A percentile compares a stretch with the other conserved stretches of the same genome.
phyloP scores from a whole-genome alignment of 1,284 basidiomycete genomes.

The Exobasidium rhododendri region DNA sequence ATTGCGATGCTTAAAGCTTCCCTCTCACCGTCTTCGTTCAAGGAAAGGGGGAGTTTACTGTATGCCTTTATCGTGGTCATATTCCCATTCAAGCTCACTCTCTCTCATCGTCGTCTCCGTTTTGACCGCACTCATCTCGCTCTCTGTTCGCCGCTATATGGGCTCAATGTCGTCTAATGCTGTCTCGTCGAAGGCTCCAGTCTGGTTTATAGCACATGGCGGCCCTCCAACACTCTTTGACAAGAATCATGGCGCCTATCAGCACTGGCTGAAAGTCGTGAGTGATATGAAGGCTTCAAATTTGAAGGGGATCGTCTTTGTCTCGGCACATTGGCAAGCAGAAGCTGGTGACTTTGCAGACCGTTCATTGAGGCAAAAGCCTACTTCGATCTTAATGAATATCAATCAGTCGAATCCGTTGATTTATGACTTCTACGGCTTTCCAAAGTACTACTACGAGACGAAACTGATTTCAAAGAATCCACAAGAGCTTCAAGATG shows the following conservation, averaged over 20 bases:
- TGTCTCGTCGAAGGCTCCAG: slow-evolving; percentile 19
- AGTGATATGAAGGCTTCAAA: slow-evolving; percentile 37
- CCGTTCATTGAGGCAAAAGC: not conserved
- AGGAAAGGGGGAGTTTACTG: too few species aligned
- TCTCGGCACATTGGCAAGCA: slow-evolving; percentile 58
- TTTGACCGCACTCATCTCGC: too few species aligned
- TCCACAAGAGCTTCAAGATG: slow-evolving; percentile 35
- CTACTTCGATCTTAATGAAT: slow-evolving; percentile 27
- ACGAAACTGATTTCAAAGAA: slow-evolving; percentile 50
- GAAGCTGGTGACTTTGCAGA: slow-evolving; percentile 43
- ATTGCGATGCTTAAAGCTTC: too few species aligned
- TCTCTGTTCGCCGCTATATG: too few species aligned
- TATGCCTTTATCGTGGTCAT: too few species aligned
- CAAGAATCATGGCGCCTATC: slow-evolving; percentile 52
- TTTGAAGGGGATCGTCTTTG: slow-evolving; percentile 56
- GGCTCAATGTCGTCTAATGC: not conserved
- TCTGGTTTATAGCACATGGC: slow-evolving; percentile 36
- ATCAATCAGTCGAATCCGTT: slow-evolving; percentile 55
- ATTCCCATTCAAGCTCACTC: too few species aligned
- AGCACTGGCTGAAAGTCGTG: slow-evolving; percentile 56
- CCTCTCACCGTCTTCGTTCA: too few species aligned
- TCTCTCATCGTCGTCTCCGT: too few species aligned
- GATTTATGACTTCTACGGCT: slow-evolving; percentile 59
- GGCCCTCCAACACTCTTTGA: slow-evolving; percentile 58
- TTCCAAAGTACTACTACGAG: slow-evolving; percentile 57